Percentiles rank a stretch among this genome's conserved stretches.
These are phyloP conservation scores for Geoglossum cookeanum DNA, from an alignment of 2,329 filamentous ascomycete genomes.

Conservation along the genomic window DNA sequence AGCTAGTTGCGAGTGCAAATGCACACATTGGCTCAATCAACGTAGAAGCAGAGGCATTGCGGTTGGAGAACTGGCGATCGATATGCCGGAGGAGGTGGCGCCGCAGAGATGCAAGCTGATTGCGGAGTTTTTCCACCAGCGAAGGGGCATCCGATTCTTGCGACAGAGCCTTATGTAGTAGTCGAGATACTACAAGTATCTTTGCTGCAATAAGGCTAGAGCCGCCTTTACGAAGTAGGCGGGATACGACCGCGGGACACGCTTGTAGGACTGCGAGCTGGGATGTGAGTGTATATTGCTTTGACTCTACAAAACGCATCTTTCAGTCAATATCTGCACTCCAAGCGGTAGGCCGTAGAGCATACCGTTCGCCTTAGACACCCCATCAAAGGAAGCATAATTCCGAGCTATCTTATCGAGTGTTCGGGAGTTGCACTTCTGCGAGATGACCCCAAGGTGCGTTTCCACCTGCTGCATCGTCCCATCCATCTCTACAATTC, in stretches of 20 bases:
- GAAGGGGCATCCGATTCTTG: slow-evolving; percentile 28
- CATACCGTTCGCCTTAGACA: slow-evolving; percentile 23
- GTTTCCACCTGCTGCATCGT: slow-evolving; percentile 59
- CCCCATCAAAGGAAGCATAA: slow-evolving; percentile 31
- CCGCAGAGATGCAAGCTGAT: slow-evolving; percentile 41
- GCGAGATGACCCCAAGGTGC: slow-evolving; percentile 52
- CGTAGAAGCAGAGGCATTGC: slow-evolving; percentile 20
- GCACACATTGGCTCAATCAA: slow-evolving; percentile 61
- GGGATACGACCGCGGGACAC: slow-evolving; percentile 32
- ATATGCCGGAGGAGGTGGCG: slow-evolving; percentile 45
- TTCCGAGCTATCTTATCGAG: slow-evolving; percentile 45
- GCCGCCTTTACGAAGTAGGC: slow-evolving; percentile 30
- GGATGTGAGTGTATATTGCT: slow-evolving; percentile 30
- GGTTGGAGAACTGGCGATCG: slow-evolving; percentile 30
- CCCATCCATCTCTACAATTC: slow-evolving; percentile 74
- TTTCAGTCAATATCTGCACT: background rate
- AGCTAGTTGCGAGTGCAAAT: slow-evolving; percentile 64
- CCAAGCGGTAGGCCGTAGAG: slow-evolving; percentile 5
- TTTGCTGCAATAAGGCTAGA: slow-evolving; percentile 43
- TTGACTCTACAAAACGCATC: slow-evolving; percentile 17
- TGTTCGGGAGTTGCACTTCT: slow-evolving; percentile 53
- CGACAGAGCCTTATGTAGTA: slow-evolving; percentile 55
- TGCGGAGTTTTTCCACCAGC: slow-evolving; percentile 43
- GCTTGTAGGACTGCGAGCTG: slow-evolving; percentile 38
- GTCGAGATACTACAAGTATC: slow-evolving; percentile 52